Evolutionary conservation across 352 stramenopile genomes (phyloP), one percentile per base, ranked within the genome.

Genomic region (Phytophthora niederhauseri): DNA sequence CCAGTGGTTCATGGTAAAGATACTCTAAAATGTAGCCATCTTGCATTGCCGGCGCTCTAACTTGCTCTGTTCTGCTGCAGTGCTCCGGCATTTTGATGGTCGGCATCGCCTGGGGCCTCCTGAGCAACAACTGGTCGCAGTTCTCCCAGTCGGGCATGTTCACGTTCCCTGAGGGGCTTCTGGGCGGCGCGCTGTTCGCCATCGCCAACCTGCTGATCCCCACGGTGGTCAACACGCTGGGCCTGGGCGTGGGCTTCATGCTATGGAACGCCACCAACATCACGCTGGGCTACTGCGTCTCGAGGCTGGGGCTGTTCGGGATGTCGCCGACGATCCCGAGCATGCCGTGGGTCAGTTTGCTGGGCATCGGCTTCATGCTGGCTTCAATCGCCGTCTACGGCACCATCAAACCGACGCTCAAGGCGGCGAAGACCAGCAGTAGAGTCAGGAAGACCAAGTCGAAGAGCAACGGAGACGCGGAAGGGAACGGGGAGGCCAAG

Each of bases 181-280:
- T 95, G 34, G 87, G 87, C 34, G 87, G 87, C 57, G 73, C 84
- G 31, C 73, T 93, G 4, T 95, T 94, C 58, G 87, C 85, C 7
- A 80, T 94, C 30, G 87, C 87, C 55, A 95, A 95, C 46, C 51
- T 95, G 36, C 70, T 95, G 26, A 95, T 95, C 64, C 87, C 87
- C 12, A 95, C 87, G 9, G 87, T 95, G 45, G 87, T 95, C 71
- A 95, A 95, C 61, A 92, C 78, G 6, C 76, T 95, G 11, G 87
- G 87, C 0, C 70, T 95, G 0, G 87, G 87, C 6, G 73, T 95
- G 30, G 87, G 87, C 62, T 95, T 95, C 57, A 94, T 94, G 85
- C 76, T 95, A 54, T 95, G 87, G 87, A 95, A 95, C 70, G 85
- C 82, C 45, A 91, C 86, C 50, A 95, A 93, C 71, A 92, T 95